phyloP scores from a whole-genome alignment of 1,284 basidiomycete species.

The Ceratobasidium sp. region DNA sequence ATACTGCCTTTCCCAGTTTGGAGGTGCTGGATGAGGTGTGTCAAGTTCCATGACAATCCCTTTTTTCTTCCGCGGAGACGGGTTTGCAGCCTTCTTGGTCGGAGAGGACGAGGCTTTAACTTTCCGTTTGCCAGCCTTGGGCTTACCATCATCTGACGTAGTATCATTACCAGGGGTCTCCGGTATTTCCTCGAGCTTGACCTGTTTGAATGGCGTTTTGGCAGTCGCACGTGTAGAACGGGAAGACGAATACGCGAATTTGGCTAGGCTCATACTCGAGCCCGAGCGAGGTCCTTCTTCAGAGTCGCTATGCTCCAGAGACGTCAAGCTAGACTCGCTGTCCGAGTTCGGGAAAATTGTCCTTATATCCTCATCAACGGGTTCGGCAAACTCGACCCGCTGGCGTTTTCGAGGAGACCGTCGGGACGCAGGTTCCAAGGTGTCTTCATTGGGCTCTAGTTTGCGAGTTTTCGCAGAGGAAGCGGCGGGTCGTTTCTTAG shows the following conservation, averaged over 20 bases:
- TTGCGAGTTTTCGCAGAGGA: neutral
- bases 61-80: slow-evolving; percentile 59
- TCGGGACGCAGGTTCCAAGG: neutral
- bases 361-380: neutral
- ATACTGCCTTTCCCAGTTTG: slow-evolving; percentile 79
- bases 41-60: slow-evolving; percentile 66
- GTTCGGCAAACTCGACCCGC: neutral
- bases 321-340: slow-evolving; percentile 3
- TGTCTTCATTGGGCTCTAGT: neutral
- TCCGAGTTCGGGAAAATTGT: neutral
- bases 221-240: slow-evolving; percentile 10
- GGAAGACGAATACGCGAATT: slow-evolving; percentile 24
- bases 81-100: neutral
- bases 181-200: slow-evolving; percentile 17
- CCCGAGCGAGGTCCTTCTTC: neutral
- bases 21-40: slow-evolving; percentile 78
- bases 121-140: neutral
- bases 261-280: neutral
- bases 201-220: slow-evolving; percentile 23
- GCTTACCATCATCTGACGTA: neutral
- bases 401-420: slow-evolving; percentile 36
- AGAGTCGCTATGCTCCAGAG: neutral
- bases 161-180: neutral
- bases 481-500: neutral
- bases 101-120: neutral